These are phyloP conservation scores for Trichoderma polysporum DNA, from an alignment of 2,329 filamentous ascomycete species.

Conservation along the genomic window DNA sequence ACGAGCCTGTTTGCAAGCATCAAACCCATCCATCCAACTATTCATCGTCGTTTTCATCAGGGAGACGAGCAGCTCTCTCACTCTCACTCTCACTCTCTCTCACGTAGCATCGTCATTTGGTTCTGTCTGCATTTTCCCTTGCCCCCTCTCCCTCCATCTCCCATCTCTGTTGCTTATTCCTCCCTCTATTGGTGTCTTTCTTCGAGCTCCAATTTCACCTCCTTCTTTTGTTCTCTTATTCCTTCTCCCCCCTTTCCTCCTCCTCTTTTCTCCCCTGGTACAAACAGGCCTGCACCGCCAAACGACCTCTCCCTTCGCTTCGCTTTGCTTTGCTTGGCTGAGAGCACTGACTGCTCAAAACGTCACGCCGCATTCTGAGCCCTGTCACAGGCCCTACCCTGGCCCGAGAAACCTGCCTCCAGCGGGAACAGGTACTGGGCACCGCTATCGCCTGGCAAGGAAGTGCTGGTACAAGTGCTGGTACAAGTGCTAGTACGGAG, in stretches of 20 bases:
- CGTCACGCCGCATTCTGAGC: conserved; percentile 15
- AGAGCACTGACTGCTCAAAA: neutral
- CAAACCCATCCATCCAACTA: neutral
- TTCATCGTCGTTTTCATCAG: conserved; percentile 17
- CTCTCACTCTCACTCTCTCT: neutral
- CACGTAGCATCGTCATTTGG: neutral
- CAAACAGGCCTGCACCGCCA: neutral
- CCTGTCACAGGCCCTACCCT: conserved; percentile 4
- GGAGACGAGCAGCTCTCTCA: neutral
- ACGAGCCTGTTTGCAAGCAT: conserved; percentile 9
- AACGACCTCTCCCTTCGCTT: neutral
- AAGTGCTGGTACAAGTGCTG: neutral
- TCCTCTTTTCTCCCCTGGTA: neutral
- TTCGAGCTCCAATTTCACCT: neutral
- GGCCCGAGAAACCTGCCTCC: too few species aligned
- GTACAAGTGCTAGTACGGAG: neutral
- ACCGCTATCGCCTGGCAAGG: neutral
- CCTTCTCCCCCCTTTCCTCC: neutral
- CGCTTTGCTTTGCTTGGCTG: neutral
- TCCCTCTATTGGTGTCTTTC: neutral
- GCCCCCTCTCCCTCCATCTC: neutral
- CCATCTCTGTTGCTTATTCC: neutral
- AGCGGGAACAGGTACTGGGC: neutral
- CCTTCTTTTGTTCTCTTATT: neutral
- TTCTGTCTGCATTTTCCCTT: neutral